phyloP scores from a whole-genome alignment of 2,329 filamentous ascomycete genomes.

The Cladosporium sp. region DNA sequence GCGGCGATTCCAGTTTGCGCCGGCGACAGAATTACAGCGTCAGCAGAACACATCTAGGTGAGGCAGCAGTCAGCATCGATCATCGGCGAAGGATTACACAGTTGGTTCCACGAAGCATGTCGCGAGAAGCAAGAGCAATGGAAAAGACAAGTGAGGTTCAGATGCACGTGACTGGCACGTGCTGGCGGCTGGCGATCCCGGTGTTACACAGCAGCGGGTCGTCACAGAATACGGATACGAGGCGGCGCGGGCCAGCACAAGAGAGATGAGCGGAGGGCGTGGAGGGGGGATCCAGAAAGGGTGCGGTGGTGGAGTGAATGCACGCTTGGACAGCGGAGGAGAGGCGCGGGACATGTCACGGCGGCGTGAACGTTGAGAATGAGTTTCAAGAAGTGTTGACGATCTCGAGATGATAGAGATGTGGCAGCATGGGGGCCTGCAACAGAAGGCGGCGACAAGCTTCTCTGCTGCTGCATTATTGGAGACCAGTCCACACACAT shows the following conservation, averaged over 20 bases:
- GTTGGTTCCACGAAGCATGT: not conserved
- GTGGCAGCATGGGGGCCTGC: not conserved
- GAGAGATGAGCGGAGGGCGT: not conserved
- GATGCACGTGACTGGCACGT: constrained; percentile 1
- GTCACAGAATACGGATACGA: constrained; percentile 17
- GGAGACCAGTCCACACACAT: not conserved
- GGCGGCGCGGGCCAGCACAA: not conserved
- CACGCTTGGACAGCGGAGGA: not conserved
- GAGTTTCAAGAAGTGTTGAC: not conserved
- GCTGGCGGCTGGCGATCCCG: constrained; percentile 1
- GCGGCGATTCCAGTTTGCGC: not conserved
- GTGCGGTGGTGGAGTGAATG: not conserved
- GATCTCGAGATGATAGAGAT: not conserved
- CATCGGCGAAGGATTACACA: not conserved
- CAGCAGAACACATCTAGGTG: not conserved
- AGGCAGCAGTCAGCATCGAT: not conserved
- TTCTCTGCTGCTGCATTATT: not conserved
- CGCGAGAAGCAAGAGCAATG: not conserved
- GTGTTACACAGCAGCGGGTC: constrained; percentile 15
- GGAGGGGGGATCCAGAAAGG: not conserved
- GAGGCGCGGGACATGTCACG: not conserved
- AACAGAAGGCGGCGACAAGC: not conserved
- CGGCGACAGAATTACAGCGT: not conserved
- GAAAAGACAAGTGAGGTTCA: constrained; percentile 2
- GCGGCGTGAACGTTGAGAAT: not conserved